Evolutionary conservation across 192 early-diverging fungal genomes (phyloP).

Genomic region (Linnemannia zychae): DNA sequence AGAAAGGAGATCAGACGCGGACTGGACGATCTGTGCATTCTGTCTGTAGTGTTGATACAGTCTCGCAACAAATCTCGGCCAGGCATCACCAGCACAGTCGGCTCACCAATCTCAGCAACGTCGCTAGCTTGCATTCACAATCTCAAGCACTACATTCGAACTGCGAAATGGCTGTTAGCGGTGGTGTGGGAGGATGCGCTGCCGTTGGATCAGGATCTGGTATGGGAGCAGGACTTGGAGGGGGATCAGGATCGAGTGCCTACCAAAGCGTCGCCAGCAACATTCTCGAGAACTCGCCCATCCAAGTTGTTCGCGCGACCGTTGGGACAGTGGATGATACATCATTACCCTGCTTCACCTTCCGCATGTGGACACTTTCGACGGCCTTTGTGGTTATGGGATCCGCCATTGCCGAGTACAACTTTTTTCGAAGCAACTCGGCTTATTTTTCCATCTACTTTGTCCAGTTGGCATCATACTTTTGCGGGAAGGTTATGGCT

Average conservation of each 20-base stretch:
- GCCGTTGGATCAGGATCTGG: background rate
- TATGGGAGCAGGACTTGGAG: background rate
- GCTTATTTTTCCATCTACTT: slow-evolving; percentile 54
- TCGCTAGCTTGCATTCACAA: slow-evolving; percentile 32
- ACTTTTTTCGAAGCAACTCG: slow-evolving; percentile 56
- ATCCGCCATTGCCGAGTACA: slow-evolving; percentile 58
- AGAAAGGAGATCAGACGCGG: background rate
- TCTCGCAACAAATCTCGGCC: slow-evolving; percentile 40
- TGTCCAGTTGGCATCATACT: slow-evolving; percentile 55
- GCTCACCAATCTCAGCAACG: slow-evolving; percentile 20
- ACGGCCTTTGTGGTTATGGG: slow-evolving; percentile 52
- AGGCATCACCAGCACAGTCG: slow-evolving; percentile 43
- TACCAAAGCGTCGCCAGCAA: background rate
- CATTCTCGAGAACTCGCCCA: slow-evolving; percentile 52
- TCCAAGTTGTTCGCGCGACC: slow-evolving; percentile 54
- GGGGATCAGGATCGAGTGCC: background rate
- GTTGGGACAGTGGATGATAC: slow-evolving; percentile 57
- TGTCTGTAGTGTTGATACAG: slow-evolving; percentile 37
- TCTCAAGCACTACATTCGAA: slow-evolving; percentile 4
- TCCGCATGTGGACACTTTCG: slow-evolving; percentile 66
- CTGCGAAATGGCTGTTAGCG: background rate
- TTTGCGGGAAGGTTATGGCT: slow-evolving; percentile 56
- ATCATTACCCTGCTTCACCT: slow-evolving; percentile 62
- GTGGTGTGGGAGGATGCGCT: background rate
- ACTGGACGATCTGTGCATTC: slow-evolving; percentile 41